phyloP scores from a whole-genome alignment of 2,329 filamentous ascomycete species.

The Phialophora tarda region DNA sequence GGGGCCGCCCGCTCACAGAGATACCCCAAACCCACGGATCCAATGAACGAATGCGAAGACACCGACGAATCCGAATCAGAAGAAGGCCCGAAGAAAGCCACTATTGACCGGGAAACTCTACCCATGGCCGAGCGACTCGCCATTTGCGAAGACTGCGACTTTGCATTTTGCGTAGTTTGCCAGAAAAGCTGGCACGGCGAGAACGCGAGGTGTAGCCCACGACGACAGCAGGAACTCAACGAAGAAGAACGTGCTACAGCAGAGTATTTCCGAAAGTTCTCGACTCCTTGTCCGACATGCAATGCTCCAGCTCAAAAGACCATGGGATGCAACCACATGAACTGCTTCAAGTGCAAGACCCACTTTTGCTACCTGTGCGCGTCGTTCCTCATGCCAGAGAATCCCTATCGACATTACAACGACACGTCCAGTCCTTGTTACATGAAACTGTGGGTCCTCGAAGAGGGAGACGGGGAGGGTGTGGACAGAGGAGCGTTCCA shows the following conservation, averaged over 20 bases:
- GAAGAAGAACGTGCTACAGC: constrained; percentile 85
- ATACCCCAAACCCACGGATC: constrained; percentile 72
- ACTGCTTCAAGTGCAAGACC: constrained; percentile 83
- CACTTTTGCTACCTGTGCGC: constrained; percentile 97
- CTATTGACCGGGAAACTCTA: constrained; percentile 49
- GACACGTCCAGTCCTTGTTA: constrained; percentile 72
- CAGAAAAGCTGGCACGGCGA: constrained; percentile 91
- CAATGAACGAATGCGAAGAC: constrained; percentile 57
- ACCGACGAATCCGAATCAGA: constrained; percentile 54
- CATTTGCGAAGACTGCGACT: constrained; percentile 85
- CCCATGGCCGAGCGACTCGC: constrained; percentile 70
- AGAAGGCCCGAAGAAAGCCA: constrained; percentile 47
- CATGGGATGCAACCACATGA: constrained; percentile 96
- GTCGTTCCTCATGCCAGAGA: constrained; percentile 77
- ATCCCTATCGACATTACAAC: constrained; percentile 92
- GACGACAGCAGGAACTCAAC: constrained; percentile 71
- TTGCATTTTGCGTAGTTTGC: constrained; percentile 84
- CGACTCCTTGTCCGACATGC: constrained; percentile 88
- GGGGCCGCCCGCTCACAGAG: constrained; percentile 79
- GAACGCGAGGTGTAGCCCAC: constrained; percentile 70
- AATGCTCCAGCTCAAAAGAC: constrained; percentile 84
- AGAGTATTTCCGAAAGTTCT: constrained; percentile 80
- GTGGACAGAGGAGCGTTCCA: constrained; percentile 36
- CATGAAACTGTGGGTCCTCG: constrained; percentile 87
- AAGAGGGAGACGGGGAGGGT: constrained; percentile 71